Base-by-base conservation (phyloP, 495 filamentous ascomycete species). In the Penicillium robsamsonii region DNA sequence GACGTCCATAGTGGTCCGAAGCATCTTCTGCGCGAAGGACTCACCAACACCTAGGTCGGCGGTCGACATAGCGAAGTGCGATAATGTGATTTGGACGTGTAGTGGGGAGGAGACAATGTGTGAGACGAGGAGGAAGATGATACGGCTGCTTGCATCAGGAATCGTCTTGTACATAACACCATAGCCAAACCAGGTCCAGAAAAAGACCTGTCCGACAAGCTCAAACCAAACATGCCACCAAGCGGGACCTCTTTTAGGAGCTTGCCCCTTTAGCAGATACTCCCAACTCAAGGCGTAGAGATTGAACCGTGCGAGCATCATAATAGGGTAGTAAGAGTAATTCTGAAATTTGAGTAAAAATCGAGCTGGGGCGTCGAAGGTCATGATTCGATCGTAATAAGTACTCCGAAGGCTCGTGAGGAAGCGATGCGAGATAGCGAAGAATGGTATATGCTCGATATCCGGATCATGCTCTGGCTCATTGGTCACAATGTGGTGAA, bases 401-500 rank as follows among this genome's bases (percentile, higher is more conserved):
- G 90, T 91, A 50, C 91, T 96, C 50, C 81, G 82, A 24, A 98
- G 76, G 53, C 74, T 85, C 24, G 73, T 76, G 53, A 97, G 82
- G 62, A 97, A 90, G 45, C 90, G 84, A 66, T 96, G 94, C 8
- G 87, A 92, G 53, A 97, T 80, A 59, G 94, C 94, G 68, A 98
- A 90, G 75, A 97, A 92, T 1, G 94, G 94, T 77, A 98, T 86
- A 61, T 96, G 91, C 70, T 98, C 86, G 58, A 97, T 98, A 70
- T 98, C 94, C 1, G 94, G 94, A 67, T 98, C 94, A 70, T 98
- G 94, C 68, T 97, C 94, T 24, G 94, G 90, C 46, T 87, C 88
- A 72, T 98, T 98, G 17, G 94, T 98, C 33, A 98, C 89, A 61
- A 98, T 91, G 62, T 98, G 94, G 68, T 98, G 94, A 25, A 98